Conservation (phyloP, 164 flowering plant genomes). For the Platanus orientalis region DNA sequence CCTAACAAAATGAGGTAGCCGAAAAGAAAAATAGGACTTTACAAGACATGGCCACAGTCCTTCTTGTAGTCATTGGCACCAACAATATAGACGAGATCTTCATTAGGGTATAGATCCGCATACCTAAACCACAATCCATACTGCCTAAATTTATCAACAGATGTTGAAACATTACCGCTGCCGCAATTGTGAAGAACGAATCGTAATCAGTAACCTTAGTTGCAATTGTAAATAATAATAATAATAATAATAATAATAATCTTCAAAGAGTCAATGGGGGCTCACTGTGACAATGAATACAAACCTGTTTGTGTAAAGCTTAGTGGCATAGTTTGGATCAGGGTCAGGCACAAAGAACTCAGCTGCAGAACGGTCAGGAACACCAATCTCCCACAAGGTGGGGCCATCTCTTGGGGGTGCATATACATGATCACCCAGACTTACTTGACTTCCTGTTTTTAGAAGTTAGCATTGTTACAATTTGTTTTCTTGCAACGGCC, state of each 20-base stretch:
- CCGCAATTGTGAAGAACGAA: slow-evolving; percentile 24
- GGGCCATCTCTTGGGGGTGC: slow-evolving; percentile 83
- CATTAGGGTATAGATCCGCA: slow-evolving; percentile 55
- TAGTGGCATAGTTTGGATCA: slow-evolving; percentile 54
- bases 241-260: no score
- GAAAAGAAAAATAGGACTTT: no score
- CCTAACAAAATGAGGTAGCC: no score
- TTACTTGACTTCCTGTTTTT: slow-evolving; percentile 50
- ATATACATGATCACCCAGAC: slow-evolving; percentile 51
- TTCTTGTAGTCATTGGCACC: slow-evolving; percentile 50
- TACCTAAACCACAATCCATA: slow-evolving; percentile 90
- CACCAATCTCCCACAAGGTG: slow-evolving; percentile 88
- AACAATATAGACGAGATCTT: slow-evolving; percentile 56
- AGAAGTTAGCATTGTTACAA: no score
- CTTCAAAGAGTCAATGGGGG: background rate
- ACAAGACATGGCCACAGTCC: no score
- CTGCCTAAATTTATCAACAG: slow-evolving; percentile 43
- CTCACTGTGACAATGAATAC: no score
- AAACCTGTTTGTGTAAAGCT: slow-evolving; percentile 62
- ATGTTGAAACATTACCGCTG: background rate
- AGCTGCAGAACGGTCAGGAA: slow-evolving; percentile 80
- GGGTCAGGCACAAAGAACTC: slow-evolving; percentile 86
- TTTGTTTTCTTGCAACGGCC: no score
- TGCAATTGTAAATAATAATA: no score
- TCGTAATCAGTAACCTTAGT: background rate